These are phyloP conservation scores for Phialophora macrospora DNA, from an alignment of 2,329 filamentous ascomycete genomes.

Conservation along the genomic window DNA sequence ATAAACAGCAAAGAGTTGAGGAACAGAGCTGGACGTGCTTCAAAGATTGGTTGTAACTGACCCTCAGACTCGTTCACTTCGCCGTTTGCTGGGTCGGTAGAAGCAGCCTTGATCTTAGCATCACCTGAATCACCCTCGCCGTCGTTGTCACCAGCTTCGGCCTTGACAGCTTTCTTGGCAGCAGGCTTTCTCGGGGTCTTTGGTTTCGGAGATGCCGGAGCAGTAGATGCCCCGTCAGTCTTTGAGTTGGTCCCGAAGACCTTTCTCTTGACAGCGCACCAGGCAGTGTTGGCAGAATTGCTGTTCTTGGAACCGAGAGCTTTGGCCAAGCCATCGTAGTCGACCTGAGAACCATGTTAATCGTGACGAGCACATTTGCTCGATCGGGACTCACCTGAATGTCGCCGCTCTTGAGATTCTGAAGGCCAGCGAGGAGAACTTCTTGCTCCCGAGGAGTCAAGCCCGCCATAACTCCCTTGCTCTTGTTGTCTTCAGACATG, in stretches of 20 bases:
- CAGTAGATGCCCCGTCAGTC: slow-evolving; percentile 4
- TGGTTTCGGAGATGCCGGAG: slow-evolving; percentile 29
- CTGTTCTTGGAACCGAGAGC: slow-evolving; percentile 46
- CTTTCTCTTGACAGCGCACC: slow-evolving; percentile 47
- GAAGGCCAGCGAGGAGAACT: slow-evolving; percentile 35
- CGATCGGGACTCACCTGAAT: slow-evolving; percentile 24
- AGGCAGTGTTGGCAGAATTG: slow-evolving; percentile 45
- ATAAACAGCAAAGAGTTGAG: neutral
- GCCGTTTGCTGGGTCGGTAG: slow-evolving; percentile 1
- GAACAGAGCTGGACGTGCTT: neutral
- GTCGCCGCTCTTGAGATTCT: slow-evolving; percentile 28
- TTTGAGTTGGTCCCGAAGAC: slow-evolving; percentile 36
- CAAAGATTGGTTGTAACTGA: neutral
- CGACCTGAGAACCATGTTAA: slow-evolving; percentile 33
- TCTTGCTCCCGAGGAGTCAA: slow-evolving; percentile 39
- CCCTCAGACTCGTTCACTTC: slow-evolving; percentile 12
- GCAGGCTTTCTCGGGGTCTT: slow-evolving; percentile 29
- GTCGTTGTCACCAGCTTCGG: neutral
- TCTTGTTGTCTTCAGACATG: slow-evolving; percentile 20
- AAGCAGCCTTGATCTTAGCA: slow-evolving; percentile 11
- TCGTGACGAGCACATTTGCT: neutral
- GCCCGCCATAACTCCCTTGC: neutral
- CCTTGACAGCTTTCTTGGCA: slow-evolving; percentile 23
- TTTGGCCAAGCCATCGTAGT: slow-evolving; percentile 47
- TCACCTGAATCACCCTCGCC: neutral